Base-by-base conservation (phyloP, 2,329 filamentous ascomycete species). In the Colletotrichum filicis region DNA sequence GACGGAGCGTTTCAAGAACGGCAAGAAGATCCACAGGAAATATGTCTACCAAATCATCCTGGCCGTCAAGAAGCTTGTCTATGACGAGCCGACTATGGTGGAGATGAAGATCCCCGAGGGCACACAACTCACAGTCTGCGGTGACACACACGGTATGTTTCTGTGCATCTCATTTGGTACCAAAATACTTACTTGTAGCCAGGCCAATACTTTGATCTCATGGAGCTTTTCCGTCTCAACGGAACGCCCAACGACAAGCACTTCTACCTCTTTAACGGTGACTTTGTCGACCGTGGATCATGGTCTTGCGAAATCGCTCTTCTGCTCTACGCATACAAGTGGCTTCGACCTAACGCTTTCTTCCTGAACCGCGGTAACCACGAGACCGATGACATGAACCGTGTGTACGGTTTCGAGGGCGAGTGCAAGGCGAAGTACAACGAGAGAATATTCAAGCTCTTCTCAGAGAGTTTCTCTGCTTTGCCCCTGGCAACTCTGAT, bases 331-430 rank as follows among this genome's bases (percentile, higher is more conserved):
- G 94, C 96, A 57, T 97, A 98, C 89, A 99, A 99, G 87, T 98
- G 95, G 96, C 84, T 98, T 78, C 92, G 94, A 67, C 97, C 97
- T 8, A 90, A 91, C 56, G 91, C 88, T 67, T 96, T 99, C 88
- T 98, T 97, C 90, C 87, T 99, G 76, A 99, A 99, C 87, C 92
- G 97, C 74, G 97, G 97, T 77, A 99, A 99, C 84, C 97, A 99
- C 85, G 97, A 99, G 86, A 98, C 97, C 61, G 96, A 98, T 81
- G 96, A 98, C 83, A 99, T 99, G 97, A 99, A 99, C 87, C 92
- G 95, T 76, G 95, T 97, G 66, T 99, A 99, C 81, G 97, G 97
- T 22, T 99, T 99, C 79, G 97, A 99, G 83, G 97, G 97, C 80
- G 97, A 99, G 83, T 98, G 97, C 87, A 97, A 96, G 83, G 94